Base-by-base conservation (phyloP, 495 filamentous ascomycete genomes). In the Hypoxylon fuscum region DNA sequence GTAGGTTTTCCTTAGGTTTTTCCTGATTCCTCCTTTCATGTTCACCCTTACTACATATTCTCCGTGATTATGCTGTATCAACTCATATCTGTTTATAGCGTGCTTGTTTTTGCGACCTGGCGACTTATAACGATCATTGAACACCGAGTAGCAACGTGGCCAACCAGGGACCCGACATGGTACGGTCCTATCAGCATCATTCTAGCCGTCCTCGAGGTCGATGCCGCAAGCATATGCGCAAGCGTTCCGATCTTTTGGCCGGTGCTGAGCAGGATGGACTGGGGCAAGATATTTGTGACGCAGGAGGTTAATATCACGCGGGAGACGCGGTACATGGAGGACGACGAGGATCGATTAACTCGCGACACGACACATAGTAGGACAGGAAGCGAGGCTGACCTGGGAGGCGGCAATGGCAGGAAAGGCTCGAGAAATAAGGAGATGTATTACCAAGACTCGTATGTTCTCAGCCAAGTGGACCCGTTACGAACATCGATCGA, bases 181-280 rank as follows among this genome's bases (percentile, higher is more conserved):
- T 74, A 74, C 46, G 70, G 61, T 6, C 62, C 74, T 0, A 60
- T 68, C 44, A 66, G 49, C 20, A 70, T 73, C 37, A 14, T 73
- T n/a, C 55, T 75, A 31, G 71, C 71, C 6, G 68, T 54, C 0
- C 60, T 74, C 6, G 73, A 76, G 53, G 59, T 67, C 1, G 64
- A 68, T n/a, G 55, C 66, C 4, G 71, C 73, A 14, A 68, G 66
- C 40, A 55, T 76, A 15, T 76, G 74, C 55, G 71, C 72, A n/a
- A 75, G 72, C 27, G 55, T 76, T 4, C 74, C 74, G n/a, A 60
- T 76, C 21, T 74, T 76, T 40, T 68, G 64, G 64, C 64, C 64
- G 32, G 59, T 68, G 3, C 42, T 68, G 2, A 52, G 52, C 0
- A 23, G 29, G 15, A 10, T 68, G 29, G 25, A 58, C 7, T 69